These are phyloP conservation scores for Exophiala sideris DNA, from an alignment of 2,329 filamentous ascomycete species.

Conservation along the genomic window DNA sequence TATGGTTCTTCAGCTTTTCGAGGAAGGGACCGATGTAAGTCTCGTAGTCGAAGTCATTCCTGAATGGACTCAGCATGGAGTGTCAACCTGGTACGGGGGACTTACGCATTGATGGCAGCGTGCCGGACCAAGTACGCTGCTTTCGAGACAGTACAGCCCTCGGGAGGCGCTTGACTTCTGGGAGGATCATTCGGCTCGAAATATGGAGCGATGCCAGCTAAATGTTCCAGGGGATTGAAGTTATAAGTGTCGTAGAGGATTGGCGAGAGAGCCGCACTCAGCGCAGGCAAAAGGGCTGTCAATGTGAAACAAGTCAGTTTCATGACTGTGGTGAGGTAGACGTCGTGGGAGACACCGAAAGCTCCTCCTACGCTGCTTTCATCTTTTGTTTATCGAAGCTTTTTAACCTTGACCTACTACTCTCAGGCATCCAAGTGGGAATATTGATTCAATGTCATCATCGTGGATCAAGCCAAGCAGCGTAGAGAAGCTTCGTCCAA, in stretches of 20 bases:
- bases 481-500: too few species aligned
- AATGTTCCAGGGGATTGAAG: slow-evolving; percentile 55
- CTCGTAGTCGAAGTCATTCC: slow-evolving; percentile 58
- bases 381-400: too few species aligned
- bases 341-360: too few species aligned
- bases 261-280: background rate
- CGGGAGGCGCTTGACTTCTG: slow-evolving; percentile 43
- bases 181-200: slow-evolving; percentile 54
- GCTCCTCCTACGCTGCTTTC: too few species aligned
- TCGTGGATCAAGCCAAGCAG: too few species aligned
- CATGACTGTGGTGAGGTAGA: too few species aligned
- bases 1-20: slow-evolving; percentile 58
- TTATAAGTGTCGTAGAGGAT: slow-evolving; percentile 17
- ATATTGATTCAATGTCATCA: too few species aligned
- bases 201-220: slow-evolving; percentile 57
- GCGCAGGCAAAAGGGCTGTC: background rate
- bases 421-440: too few species aligned
- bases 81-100: background rate
- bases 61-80: background rate
- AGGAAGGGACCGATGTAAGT: slow-evolving; percentile 57
- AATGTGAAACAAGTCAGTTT: too few species aligned
- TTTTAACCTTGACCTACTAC: too few species aligned
- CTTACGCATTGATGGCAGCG: slow-evolving; percentile 54
- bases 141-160: slow-evolving; percentile 50
- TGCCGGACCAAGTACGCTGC: slow-evolving; percentile 59